A percentile compares a stretch with the other conserved stretches of the same genome.
Evolutionary conservation across 176 grass and related monocot genomes (phyloP).

Genomic region (Eleusine indica): DNA sequence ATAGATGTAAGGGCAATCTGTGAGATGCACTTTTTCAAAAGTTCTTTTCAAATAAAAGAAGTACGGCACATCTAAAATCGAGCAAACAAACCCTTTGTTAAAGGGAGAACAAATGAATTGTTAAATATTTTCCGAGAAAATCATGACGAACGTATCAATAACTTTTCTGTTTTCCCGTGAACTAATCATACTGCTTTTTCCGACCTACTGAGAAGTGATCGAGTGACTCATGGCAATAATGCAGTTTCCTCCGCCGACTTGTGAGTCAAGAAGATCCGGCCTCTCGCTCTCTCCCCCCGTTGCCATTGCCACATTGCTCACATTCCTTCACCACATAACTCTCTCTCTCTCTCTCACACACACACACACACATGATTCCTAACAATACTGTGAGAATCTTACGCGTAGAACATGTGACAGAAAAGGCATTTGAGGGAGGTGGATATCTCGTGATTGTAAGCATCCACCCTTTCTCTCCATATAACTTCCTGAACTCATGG

Average conservation of each 20-base stretch:
- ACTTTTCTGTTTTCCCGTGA: conserved; percentile 11
- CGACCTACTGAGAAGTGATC: conserved; percentile 15
- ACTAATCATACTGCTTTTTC: conserved; percentile 43
- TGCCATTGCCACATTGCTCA: conserved; percentile 11
- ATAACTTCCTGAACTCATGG: conserved; percentile 44
- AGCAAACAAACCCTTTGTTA: not conserved
- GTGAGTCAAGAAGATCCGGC: conserved; percentile 49
- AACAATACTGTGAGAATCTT: conserved; percentile 49
- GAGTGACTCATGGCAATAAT: conserved; percentile 38
- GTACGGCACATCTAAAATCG: not conserved
- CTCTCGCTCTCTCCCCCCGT: not conserved
- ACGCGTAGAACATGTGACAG: conserved; percentile 28
- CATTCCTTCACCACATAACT: conserved; percentile 18
- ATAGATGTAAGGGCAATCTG: not conserved
- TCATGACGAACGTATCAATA: not conserved
- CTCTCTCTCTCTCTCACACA: conserved; percentile 28
- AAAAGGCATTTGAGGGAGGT: conserved; percentile 23
- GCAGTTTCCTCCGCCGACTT: conserved; percentile 33
- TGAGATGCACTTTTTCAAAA: not conserved
- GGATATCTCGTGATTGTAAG: conserved; percentile 53
- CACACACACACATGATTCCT: conserved; percentile 30
- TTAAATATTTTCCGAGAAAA: not conserved
- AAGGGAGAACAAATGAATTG: not conserved
- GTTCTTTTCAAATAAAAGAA: not conserved
- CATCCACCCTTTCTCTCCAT: conserved; percentile 36